Evolutionary conservation across 2,329 filamentous ascomycete genomes (phyloP), one percentile per base, ranked within the genome.

Genomic region (Parascedosporium putredinis): DNA sequence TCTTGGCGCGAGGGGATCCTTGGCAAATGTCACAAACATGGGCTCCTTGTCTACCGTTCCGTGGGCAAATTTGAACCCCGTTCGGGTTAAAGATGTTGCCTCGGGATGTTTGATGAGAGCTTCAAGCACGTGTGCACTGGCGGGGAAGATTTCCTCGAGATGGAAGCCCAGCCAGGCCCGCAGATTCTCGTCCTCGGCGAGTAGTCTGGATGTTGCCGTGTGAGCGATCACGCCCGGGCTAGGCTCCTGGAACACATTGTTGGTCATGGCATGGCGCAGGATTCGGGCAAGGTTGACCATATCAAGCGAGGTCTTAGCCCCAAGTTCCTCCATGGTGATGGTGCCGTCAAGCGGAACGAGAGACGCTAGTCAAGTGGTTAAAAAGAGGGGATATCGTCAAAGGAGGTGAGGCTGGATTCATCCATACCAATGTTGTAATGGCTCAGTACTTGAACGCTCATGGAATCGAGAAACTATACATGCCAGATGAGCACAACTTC

Each of bases 151-250:
- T 53, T 79, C 76, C 48, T 79, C 74, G 5, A 67, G 61, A 54
- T 77, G 76, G 60, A 76, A 76, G n/a, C 72, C 71, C 3, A 79
- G 64, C 75, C 76, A 81, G 54, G 73, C 72, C 47, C 70, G 66
- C 50, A 80, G 67, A 25, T 61, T 58, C 2, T 57, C 54, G 55
- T 79, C 72, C 49, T 73, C 66, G n/a, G 69, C 72, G 1, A 82
- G 66, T 2, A 73, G 59, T 3, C 68, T 69, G 1, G 76, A 80
- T 1, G 70, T 68, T 1, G 74, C 71, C 2, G 74, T 80, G 58
- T 82, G 79, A 6, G 70, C 71, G 52, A 82, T 70, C 2, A 69
- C 54, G 1, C 73, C 72, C 0, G 73, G 71, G 4, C 60, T 59
- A 1, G 72, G 69, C 55, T 82, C 78, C 36, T 63, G 58, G 61